Conservation (phyloP, 108 stramenopile species). For the Nannochloropsis granulata region DNA sequence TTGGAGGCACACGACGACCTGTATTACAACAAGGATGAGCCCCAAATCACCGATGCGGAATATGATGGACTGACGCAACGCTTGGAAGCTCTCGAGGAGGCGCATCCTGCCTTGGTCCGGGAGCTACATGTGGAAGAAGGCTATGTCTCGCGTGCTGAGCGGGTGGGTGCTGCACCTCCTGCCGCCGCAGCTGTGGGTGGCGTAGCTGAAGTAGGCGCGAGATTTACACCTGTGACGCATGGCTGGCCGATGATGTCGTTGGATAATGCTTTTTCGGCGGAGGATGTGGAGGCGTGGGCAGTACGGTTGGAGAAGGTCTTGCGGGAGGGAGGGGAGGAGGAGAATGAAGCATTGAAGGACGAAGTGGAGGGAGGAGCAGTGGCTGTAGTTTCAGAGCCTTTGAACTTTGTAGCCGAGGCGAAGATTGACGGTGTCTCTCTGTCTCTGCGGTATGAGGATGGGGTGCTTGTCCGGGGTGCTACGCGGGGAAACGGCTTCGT, state of each 20-base stretch:
- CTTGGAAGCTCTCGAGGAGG: constrained; percentile 1
- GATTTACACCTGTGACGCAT: neutral
- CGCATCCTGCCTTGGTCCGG: neutral
- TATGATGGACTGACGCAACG: constrained; percentile 25
- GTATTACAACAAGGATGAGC: constrained; percentile 3
- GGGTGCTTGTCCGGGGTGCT: constrained; percentile 30
- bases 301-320: neutral
- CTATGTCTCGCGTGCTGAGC: neutral
- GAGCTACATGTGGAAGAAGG: neutral
- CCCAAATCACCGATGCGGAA: constrained; percentile 16
- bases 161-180: neutral
- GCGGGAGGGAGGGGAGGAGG: neutral
- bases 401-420: constrained; percentile 49
- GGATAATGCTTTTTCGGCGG: constrained; percentile 23
- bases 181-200: neutral
- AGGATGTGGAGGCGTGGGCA: constrained; percentile 3
- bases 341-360: neutral
- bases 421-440: constrained; percentile 82
- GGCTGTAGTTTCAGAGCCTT: neutral
- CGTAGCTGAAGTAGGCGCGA: neutral
- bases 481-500: constrained; percentile 61
- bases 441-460: constrained; percentile 53
- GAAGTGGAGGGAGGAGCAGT: neutral
- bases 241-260: constrained; percentile 13
- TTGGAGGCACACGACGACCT: neutral